A percentile compares a stretch with the other conserved stretches of the same genome.
phyloP scores from a whole-genome alignment of 805 yeast species.

The Candida khao-thaluensis region DNA sequence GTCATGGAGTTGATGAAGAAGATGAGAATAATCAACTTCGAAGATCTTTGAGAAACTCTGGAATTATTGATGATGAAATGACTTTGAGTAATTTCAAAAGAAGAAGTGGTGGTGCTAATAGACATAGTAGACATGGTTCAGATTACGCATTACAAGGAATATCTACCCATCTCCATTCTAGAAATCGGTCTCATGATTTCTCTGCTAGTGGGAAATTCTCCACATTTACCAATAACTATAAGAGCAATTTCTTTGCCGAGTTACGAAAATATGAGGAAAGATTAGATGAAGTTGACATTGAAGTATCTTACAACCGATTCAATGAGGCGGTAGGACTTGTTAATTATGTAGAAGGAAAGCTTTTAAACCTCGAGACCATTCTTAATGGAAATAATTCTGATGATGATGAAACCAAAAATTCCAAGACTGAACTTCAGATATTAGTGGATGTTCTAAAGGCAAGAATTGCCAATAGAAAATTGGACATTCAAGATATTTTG shows the following conservation, averaged over 20 bases:
- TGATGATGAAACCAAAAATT: conserved; percentile 14
- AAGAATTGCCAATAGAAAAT: conserved; percentile 38
- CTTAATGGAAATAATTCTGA: conserved; percentile 11
- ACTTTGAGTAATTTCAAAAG: conserved; percentile 19
- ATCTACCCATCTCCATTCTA: conserved; percentile 59
- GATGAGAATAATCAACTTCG: conserved; percentile 40
- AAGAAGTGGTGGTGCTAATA: conserved; percentile 21
- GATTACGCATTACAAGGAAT: conserved; percentile 54
- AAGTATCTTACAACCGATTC: conserved; percentile 59
- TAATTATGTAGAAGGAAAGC: conserved; percentile 34
- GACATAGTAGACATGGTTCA: conserved; percentile 26
- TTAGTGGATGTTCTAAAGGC: conserved; percentile 42
- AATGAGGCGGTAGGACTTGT: conserved; percentile 44
- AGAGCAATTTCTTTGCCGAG: conserved; percentile 40
- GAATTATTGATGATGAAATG: conserved; percentile 31
- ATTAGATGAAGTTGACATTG: conserved; percentile 68
- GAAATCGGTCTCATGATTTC: conserved; percentile 53
- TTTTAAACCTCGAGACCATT: conserved; percentile 28
- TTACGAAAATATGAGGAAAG: conserved; percentile 57
- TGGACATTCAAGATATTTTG: conserved; percentile 35
- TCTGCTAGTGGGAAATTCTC: conserved; percentile 15
- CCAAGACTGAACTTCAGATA: conserved; percentile 23
- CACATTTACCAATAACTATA: conserved; percentile 17
- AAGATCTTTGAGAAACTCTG: conserved; percentile 50
- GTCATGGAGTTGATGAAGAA: conserved; percentile 21